Evolutionary conservation across 2,329 filamentous ascomycete species (phyloP), one percentile per base, ranked within the genome.

Genomic region (Aureobasidium melanogenum): DNA sequence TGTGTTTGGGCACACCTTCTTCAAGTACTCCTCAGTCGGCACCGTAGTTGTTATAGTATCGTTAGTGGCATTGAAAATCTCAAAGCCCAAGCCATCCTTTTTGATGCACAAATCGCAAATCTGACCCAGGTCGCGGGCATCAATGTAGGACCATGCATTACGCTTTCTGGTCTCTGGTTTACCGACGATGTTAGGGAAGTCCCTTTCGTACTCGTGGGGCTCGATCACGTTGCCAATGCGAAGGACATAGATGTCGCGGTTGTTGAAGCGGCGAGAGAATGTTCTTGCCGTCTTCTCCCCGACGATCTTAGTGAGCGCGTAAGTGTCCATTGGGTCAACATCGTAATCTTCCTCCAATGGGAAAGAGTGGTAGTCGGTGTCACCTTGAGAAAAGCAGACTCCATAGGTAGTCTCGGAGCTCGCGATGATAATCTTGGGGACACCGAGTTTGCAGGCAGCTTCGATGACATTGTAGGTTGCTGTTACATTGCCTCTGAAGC

Each of bases 31-130:
- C 46, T 72, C 73, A 0, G 82, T 84, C 0, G 80, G 78, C 24
- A 75, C 69, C 9, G 74, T 77, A 3, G 80, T 80, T 0, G 83
- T 86, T 52, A 85, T 85, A 2, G 77, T 81, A 66, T 84, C 79
- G 66, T 87, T 87, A 0, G 82, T 84, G 1, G 83, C 84, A 67
- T 87, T 87, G 71, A 86, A 87, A 0, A 86, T 73, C 67, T 86
- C 82, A 65, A 84, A 87, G 0, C 84, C 84, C 10, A 87, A 67
- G 0, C 81, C 82, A 67, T 77, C 76, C 65, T 79, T 81, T 63
- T 77, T 65, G 5, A 86, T 75, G 19, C 75, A 78, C 9, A 81
- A 67, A 64, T 85, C 74, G 67, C 82, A 85, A 61, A 87, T 86
- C 69, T 83, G 81, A 0, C 83, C 84, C 2, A 87, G 69, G 66